Evolutionary conservation across 2,329 filamentous ascomycete species (phyloP).

Genomic region (Drechslerella stenobrocha): DNA sequence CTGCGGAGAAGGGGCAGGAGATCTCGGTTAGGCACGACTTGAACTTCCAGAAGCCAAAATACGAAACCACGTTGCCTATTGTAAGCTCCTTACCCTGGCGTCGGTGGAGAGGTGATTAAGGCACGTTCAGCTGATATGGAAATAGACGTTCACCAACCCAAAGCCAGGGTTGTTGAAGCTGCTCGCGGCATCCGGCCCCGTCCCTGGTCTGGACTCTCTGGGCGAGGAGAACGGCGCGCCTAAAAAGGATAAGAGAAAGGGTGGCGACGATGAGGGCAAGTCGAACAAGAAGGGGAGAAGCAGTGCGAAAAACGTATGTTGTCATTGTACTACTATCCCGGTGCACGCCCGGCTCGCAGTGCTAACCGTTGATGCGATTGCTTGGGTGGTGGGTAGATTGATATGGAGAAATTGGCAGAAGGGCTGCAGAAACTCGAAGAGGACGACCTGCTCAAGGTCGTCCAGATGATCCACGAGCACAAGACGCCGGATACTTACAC

Average conservation of each 20-base stretch:
- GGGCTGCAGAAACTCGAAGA: conserved; percentile 84
- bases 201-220: conserved; percentile 72
- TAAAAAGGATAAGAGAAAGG: conserved; percentile 62
- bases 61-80: conserved; percentile 79
- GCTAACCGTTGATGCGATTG: neutral
- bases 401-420: conserved; percentile 97
- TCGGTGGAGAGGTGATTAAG: no score
- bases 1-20: conserved; percentile 82
- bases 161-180: conserved; percentile 78
- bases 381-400: conserved; percentile 60
- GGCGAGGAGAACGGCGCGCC: conserved; percentile 62
- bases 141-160: conserved; percentile 87
- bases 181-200: conserved; percentile 79
- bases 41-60: conserved; percentile 80
- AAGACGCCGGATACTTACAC: conserved; percentile 93
- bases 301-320: conserved; percentile 64
- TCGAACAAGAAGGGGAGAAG: conserved; percentile 77
- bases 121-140: no score
- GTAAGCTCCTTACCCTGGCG: conserved; percentile 59
- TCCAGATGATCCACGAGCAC: conserved; percentile 97
- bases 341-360: no score
- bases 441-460: conserved; percentile 90
- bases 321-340: neutral
- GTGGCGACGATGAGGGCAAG: conserved; percentile 58
- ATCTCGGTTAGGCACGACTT: conserved; percentile 81